A percentile compares a stretch with the other conserved stretches of the same genome.
phyloP scores from a whole-genome alignment of 2,329 filamentous ascomycete genomes.

The Exserohilum rostratum region DNA sequence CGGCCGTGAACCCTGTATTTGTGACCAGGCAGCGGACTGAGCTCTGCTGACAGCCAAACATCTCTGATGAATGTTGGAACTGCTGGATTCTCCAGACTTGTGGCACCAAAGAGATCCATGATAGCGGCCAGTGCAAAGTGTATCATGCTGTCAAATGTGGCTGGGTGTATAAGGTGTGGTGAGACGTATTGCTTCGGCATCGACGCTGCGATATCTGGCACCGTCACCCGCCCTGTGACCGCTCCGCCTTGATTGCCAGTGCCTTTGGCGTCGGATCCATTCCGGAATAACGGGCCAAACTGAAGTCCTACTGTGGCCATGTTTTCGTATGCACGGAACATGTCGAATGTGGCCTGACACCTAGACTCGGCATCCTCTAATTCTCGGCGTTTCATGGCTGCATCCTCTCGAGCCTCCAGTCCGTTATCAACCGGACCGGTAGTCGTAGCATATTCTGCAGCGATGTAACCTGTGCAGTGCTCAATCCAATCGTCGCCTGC shows the following conservation, averaged over 20 bases:
- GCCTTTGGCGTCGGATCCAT: not conserved
- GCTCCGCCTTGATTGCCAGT: slow-evolving; percentile 1
- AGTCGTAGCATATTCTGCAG: not conserved
- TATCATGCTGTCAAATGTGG: slow-evolving; percentile 4
- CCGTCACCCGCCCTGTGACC: not conserved
- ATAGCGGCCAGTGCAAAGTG: slow-evolving; percentile 1
- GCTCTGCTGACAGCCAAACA: not conserved
- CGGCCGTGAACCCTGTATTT: slow-evolving; percentile 2
- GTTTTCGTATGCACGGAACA: slow-evolving; percentile 2
- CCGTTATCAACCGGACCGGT: not conserved
- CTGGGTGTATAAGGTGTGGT: slow-evolving; percentile 1
- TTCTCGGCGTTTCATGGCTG: not conserved
- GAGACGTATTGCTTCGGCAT: not conserved
- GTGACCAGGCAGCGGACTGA: not conserved
- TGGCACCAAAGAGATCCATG: slow-evolving; percentile 4
- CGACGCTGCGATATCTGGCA: not conserved
- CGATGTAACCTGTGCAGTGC: slow-evolving; percentile 1
- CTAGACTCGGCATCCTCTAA: not conserved
- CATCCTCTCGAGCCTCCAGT: not conserved
- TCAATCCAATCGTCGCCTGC: slow-evolving; percentile 1
- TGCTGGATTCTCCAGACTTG: not conserved
- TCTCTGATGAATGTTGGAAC: slow-evolving; percentile 1
- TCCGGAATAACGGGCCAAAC: not conserved
- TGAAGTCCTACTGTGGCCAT: slow-evolving; percentile 3
- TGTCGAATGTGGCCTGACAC: not conserved